Evolutionary conservation across 2,329 filamentous ascomycete species (phyloP), one percentile per base, ranked within the genome.

Genomic region (Aureobasidium lini): DNA sequence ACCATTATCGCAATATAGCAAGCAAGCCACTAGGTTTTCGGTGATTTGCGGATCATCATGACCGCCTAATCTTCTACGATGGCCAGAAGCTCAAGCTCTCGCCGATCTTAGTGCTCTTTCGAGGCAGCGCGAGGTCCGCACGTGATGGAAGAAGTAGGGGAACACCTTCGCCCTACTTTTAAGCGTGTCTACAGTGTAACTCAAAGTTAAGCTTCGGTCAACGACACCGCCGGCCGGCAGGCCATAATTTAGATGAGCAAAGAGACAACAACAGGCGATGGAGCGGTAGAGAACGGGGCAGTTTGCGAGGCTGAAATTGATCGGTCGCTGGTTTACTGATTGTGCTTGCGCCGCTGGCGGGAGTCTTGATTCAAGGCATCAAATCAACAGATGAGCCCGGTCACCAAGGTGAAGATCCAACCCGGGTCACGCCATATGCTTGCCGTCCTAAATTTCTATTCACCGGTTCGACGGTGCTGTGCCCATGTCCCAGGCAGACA

Each of bases 1-100:
- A 48, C 44, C 44, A 58, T 40, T 48, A 28, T 37, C 54, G 44
- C 34, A 42, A 58, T 58, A 56, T 58, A 40, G 40, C 32, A 28
- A 46, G 13, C 31, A 47, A 11, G 10, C 37, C 40, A 7, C 31
- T 23, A 23, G 15, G 8, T 8, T 43, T 39, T 58, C 36, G 43
- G 42, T 32, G 54, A 32, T 49, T 40, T 48, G 54, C 43, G 13
- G 54, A 58, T 46, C 52, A 37, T 23, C 52, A 28, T n/a, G 37
- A 4, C 40, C 31, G 40, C 16, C 29, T 42, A 34, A 34, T 34
- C 37, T 54, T 54, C 28, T 54, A 54, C 50, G 50, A 34, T 54
- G 29, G 37, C 39, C 29, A 56, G 40, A 56, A 56, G 52, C 29
- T 56, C 52, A 44, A 56, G 52, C 52, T 56, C 40, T 29, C 7